phyloP scores from a whole-genome alignment of 2,329 filamentous ascomycete species.

The Diaporthe sp. region DNA sequence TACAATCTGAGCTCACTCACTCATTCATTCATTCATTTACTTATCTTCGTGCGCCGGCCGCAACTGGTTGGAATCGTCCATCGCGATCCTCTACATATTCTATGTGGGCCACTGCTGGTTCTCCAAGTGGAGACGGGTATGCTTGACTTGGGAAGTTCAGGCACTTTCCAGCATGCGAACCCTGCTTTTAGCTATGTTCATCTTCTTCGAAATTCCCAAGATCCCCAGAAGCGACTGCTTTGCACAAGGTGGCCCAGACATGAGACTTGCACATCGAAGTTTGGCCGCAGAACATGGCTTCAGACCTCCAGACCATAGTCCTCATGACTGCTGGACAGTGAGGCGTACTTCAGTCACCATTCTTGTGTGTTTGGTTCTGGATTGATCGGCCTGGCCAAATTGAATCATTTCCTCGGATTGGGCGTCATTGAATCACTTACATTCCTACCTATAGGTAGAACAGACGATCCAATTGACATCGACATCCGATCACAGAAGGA shows the following conservation, averaged over 20 bases:
- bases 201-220: not conserved
- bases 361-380: no score
- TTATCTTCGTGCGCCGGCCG: not conserved
- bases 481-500: no score
- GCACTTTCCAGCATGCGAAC: not conserved
- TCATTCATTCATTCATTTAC: not conserved
- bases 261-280: not conserved
- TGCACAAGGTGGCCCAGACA: not conserved
- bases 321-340: no score
- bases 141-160: not conserved
- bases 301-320: no score
- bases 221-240: not conserved
- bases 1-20: not conserved
- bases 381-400: no score
- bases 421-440: no score
- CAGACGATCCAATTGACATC: no score
- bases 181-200: not conserved
- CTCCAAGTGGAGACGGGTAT: slow-evolving; percentile 4
- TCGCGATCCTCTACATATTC: not conserved
- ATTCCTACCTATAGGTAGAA: no score
- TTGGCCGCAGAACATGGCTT: not conserved
- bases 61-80: not conserved
- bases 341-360: no score
- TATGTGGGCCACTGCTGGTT: not conserved
- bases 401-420: no score